A percentile compares a stretch with the other conserved stretches of the same genome.
These are phyloP conservation scores for Pleurotus sapidus DNA, from an alignment of 768 basidiomycete species.

Conservation along the genomic window DNA sequence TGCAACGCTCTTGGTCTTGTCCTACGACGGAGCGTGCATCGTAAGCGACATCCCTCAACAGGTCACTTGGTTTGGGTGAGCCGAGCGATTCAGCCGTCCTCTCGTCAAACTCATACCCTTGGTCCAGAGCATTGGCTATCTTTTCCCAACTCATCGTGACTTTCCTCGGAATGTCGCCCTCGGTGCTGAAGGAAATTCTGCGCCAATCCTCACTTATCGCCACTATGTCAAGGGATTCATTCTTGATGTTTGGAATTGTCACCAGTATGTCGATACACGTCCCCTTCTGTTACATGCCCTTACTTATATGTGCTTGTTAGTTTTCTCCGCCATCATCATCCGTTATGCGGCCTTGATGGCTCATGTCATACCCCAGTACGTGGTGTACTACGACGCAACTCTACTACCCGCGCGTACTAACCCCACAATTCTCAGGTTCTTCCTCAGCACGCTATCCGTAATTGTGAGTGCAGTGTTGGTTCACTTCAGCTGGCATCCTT, in stretches of 20 bases:
- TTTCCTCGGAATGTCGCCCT: not conserved
- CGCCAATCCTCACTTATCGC: not conserved
- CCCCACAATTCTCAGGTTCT: not conserved
- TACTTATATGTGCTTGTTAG: not conserved
- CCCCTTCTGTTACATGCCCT: no score
- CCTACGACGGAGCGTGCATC: not conserved
- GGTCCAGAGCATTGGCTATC: not conserved
- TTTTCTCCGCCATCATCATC: not conserved
- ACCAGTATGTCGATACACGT: not conserved
- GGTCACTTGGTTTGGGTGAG: not conserved
- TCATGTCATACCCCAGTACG: not conserved
- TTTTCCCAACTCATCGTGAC: not conserved
- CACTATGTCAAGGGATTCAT: not conserved
- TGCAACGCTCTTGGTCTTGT: not conserved
- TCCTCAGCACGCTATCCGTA: not conserved
- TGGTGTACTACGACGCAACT: not conserved
- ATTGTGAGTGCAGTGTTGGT: not conserved
- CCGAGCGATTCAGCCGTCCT: no score
- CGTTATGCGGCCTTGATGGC: not conserved
- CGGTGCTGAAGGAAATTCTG: not conserved
- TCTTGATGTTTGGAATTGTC: not conserved
- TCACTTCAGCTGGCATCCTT: not conserved
- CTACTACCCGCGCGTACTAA: no score
- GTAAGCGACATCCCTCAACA: not conserved
- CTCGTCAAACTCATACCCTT: not conserved